Base-by-base conservation (phyloP, 306 rosid genomes). In the Carpinus viminea region DNA sequence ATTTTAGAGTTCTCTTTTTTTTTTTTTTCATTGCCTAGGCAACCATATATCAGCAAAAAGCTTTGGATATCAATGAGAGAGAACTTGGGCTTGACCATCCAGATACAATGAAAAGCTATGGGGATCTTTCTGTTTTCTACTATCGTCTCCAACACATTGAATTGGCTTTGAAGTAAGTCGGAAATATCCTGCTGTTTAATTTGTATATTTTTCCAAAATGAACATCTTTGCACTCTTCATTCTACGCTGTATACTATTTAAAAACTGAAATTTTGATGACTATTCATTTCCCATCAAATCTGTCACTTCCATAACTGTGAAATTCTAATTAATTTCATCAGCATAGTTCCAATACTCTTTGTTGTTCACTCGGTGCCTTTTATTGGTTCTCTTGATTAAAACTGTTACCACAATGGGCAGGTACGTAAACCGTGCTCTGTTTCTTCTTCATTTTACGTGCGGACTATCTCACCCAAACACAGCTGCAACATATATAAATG, bases 1-100 rank as follows among this genome's bases (percentile, higher is more conserved):
- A 41, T 41, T 41, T 41, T 41, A 41, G 45, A 51, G 45, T 57
- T n/a, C n/a, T n/a, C n/a, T n/a, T n/a, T n/a, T 24, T 24, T 72
- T 28, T 4, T 74, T 66, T 74, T 66, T 68, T 66, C 72, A 18
- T 77, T 71, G 48, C 82, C n/a, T 68, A 95, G 98, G 98, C 98
- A 72, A 91, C 97, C 75, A 85, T 95, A 76, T 95, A 95, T 87
- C 98, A 95, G 84, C 98, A 95, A 61, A 95, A 92, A 84, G 98
- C 98, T 60, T 84, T 95, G 82, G 93, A 88, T 81, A 95, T 95
- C 84, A 91, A 95, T 68, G 98, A 95, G 85, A 90, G 93, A 75
- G 98, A 95, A 81, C 98, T 95, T 72, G 98, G 98, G 81, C 97
- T 92, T 81, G 98, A 95, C 74, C 98, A 95, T 84, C 98, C 98